Base-by-base conservation (phyloP, 2,329 filamentous ascomycete species). In the Ascochyta lentis region DNA sequence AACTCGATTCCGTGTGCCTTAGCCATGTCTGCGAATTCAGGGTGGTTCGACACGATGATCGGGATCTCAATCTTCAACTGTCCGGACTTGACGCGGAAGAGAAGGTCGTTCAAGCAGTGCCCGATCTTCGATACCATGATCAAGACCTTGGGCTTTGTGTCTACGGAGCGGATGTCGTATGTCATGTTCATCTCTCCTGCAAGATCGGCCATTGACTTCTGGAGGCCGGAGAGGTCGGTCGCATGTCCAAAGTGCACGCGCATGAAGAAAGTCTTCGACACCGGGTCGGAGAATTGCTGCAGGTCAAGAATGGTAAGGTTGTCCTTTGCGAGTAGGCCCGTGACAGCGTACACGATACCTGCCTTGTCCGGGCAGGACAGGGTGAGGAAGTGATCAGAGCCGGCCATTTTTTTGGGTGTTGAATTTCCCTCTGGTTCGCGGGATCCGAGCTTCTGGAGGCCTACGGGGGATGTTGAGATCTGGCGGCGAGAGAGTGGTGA, bases 61-160 rank as follows among this genome's bases (percentile, higher is more conserved):
- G 90, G 89, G 47, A 93, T 81, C 23, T 92, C 89, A 64, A 94
- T 88, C 68, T 83, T 84, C 49, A 95, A 81, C 77, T 93, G 89
- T 41, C 86, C 86, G 16, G 87, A 88, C 75, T 88, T 88, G 69
- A 89, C 84, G 53, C 91, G 87, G 85, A 92, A 95, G 34, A 95
- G 83, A 44, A 95, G 80, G 76, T 94, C 90, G 76, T 93, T 93
- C 49, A 94, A 81, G 75, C 90, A 94, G 80, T 94, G 90, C 8
- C 90, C 91, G 67, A 92, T 93, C 80, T 93, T 93, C 69, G 90
- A 93, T 27, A 94, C 91, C 90, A 95, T 94, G 80, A 95, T 91
- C 67, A 95, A 81, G 44, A 93, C 88, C 63, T 87, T 84, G 54
- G 88, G 87, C 79, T 92, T 92, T 68, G 86, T 81, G 45, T 86